Percentiles rank a stretch among this genome's conserved stretches.
Conservation (phyloP, 495 filamentous ascomycete genomes). For the Penicillium ochrochloron region DNA sequence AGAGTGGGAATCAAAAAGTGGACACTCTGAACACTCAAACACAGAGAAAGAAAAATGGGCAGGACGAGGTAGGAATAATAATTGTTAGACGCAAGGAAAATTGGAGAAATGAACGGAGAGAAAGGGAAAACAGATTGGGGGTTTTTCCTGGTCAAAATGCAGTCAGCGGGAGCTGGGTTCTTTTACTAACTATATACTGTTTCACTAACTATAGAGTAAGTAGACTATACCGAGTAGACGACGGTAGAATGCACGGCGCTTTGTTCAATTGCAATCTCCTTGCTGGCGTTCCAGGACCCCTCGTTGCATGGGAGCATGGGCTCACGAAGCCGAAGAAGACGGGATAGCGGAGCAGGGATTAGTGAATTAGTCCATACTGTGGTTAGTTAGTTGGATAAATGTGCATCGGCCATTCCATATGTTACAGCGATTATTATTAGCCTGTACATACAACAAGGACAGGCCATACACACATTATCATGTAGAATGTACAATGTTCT, state of each 20-base stretch:
- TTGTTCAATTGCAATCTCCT: slow-evolving; percentile 5
- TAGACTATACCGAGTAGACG: neutral
- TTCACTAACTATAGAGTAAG: neutral
- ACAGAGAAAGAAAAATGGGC: neutral
- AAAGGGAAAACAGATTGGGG: neutral
- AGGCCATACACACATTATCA: no score
- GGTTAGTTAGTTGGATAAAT: neutral
- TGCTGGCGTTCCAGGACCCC: slow-evolving; percentile 4
- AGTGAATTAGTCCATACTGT: neutral
- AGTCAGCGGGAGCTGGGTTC: neutral
- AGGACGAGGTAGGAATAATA: neutral
- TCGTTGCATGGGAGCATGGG: neutral
- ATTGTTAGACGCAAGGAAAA: neutral
- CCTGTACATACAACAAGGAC: neutral
- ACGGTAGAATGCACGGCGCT: neutral
- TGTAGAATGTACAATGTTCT: no score
- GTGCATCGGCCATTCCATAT: neutral
- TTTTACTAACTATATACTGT: neutral
- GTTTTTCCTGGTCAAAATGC: neutral
- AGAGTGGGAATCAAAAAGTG: neutral
- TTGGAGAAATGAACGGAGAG: neutral
- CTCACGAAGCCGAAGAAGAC: neutral
- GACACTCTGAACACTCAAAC: neutral
- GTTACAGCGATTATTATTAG: neutral
- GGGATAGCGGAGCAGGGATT: slow-evolving; percentile 4